Percentiles rank a stretch among this genome's conserved stretches.
phyloP scores from a whole-genome alignment of 2,329 filamentous ascomycete genomes.

The Penicillium sp. region DNA sequence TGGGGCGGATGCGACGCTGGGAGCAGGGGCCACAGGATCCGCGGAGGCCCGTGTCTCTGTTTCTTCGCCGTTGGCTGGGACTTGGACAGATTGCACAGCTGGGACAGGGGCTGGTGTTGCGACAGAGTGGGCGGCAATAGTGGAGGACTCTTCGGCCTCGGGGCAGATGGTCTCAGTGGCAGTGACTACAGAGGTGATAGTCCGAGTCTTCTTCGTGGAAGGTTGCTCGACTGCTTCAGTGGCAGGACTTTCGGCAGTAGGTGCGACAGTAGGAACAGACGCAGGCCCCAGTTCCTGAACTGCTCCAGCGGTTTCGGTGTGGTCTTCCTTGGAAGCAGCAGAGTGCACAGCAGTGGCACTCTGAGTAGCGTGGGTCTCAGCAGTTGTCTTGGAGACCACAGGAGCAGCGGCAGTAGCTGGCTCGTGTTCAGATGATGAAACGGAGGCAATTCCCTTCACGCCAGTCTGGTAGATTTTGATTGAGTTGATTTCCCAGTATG shows the following conservation, averaged over 20 bases:
- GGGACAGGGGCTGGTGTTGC: neutral
- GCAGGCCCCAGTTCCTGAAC: neutral
- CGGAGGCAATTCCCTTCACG: constrained; percentile 7
- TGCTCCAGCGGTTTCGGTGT: neutral
- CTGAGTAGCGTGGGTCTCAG: neutral
- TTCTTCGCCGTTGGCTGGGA: neutral
- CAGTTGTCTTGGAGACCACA: neutral
- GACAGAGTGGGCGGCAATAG: neutral
- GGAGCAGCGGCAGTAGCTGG: neutral
- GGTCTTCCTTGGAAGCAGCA: neutral
- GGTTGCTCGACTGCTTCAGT: neutral
- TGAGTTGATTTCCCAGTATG: constrained; percentile 76
- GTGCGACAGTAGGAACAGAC: neutral
- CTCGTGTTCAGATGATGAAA: constrained; percentile 1
- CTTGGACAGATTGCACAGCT: neutral
- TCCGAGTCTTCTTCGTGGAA: constrained; percentile 3
- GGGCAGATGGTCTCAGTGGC: constrained; percentile 19
- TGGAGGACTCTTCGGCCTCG: neutral
- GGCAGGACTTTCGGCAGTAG: neutral
- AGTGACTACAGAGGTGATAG: constrained; percentile 10
- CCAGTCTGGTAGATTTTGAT: constrained; percentile 60
- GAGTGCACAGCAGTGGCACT: neutral
- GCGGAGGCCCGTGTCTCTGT: neutral
- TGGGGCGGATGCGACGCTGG: neutral
- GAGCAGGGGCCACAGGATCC: neutral